Evolutionary conservation across 345 rosid species (phyloP).

Genomic region (Populus deltoides): DNA sequence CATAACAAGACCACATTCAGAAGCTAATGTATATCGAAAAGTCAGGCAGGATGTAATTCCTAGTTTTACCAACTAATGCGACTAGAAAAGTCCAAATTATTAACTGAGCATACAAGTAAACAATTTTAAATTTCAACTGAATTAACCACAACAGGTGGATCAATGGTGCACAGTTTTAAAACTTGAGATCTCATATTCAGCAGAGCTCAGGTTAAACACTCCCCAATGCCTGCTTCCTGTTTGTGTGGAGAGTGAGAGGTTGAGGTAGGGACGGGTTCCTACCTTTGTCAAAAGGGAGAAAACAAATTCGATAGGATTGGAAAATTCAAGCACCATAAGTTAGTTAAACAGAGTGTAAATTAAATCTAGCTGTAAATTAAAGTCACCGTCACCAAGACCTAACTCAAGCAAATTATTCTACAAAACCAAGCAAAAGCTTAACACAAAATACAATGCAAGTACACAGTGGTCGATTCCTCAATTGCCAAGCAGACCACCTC

Average conservation of each 20-base stretch:
- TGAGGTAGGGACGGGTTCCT: no score
- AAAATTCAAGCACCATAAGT: background rate
- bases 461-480: constrained; percentile 16
- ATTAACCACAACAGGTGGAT: background rate
- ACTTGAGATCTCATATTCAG: background rate
- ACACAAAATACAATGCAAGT: constrained; percentile 8
- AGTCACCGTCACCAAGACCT: background rate
- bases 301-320: background rate
- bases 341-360: background rate
- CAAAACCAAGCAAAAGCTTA: background rate
- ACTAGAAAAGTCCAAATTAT: background rate
- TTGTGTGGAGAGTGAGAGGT: no score
- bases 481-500: constrained; percentile 31
- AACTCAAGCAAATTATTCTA: constrained; percentile 12
- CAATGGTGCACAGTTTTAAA: background rate
- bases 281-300: no score
- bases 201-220: background rate
- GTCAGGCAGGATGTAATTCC: background rate
- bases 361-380: background rate
- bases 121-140: background rate
- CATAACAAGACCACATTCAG: background rate
- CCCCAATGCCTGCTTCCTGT: background rate
- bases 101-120: background rate
- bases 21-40: background rate
- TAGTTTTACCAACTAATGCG: background rate